These are phyloP conservation scores for Lentinula sp. DNA, from an alignment of 768 basidiomycete genomes.

Conservation along the genomic window DNA sequence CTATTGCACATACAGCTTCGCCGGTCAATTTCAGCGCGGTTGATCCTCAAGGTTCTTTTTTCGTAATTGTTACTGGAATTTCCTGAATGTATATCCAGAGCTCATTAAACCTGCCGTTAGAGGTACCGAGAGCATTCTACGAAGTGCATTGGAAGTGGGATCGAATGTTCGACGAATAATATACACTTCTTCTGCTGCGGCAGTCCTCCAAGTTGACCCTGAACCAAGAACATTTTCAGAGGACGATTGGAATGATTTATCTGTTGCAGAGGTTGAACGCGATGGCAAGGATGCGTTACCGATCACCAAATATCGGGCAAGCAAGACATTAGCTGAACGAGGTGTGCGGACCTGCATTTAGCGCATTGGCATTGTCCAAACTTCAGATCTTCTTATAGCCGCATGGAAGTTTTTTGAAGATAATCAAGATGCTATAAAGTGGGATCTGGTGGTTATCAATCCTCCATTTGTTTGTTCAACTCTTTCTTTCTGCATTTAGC, in stretches of 20 bases:
- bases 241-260: conserved; percentile 55
- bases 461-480: conserved; percentile 41
- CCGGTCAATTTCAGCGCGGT: conserved; percentile 33
- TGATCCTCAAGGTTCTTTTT: conserved; percentile 24
- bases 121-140: conserved; percentile 29
- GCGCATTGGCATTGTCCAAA: not conserved
- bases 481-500: conserved; percentile 9
- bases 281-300: conserved; percentile 38
- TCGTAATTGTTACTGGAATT: no score
- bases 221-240: conserved; percentile 34
- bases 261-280: conserved; percentile 37
- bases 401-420: conserved; percentile 37
- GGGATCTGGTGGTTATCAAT: conserved; percentile 49
- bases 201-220: conserved; percentile 28
- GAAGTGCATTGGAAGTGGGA: conserved; percentile 29
- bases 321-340: conserved; percentile 62
- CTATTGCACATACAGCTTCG: conserved; percentile 49
- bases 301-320: conserved; percentile 48
- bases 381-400: conserved; percentile 18
- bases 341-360: conserved; percentile 20
- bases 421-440: conserved; percentile 34
- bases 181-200: conserved; percentile 57
- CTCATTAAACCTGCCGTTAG: conserved; percentile 25
- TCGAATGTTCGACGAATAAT: conserved; percentile 49
- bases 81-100: conserved; percentile 17